phyloP scores from a whole-genome alignment of 169 alveolate genomes.

The Cryptosporidium ryanae region DNA sequence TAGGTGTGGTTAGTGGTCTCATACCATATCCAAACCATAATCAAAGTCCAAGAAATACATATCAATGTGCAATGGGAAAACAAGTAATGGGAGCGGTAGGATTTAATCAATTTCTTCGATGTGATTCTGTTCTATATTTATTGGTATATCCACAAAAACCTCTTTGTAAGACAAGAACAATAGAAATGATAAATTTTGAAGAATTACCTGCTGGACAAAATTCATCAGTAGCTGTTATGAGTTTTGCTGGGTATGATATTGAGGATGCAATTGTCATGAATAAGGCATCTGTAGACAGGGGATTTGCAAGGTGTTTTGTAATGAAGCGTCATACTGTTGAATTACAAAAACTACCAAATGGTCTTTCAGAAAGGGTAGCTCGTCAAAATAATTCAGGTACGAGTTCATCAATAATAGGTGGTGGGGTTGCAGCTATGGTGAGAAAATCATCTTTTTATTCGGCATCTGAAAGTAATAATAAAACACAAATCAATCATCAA shows the following conservation, averaged over 20 bases:
- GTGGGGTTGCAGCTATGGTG: background rate
- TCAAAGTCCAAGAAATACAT: conserved; percentile 99
- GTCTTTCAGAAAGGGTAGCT: conserved; percentile 81
- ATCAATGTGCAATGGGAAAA: conserved; percentile 99
- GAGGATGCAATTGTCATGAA: conserved; percentile 99
- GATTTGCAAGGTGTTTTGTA: conserved; percentile 94
- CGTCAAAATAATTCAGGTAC: background rate
- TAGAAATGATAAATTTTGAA: conserved; percentile 95
- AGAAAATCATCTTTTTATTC: conserved; percentile 10
- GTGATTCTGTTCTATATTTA: conserved; percentile 93
- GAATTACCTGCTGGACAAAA: conserved; percentile 99
- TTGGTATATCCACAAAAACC: conserved; percentile 98
- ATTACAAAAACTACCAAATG: conserved; percentile 83
- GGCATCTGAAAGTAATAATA: background rate
- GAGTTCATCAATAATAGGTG: background rate
- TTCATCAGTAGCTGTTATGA: conserved; percentile 99
- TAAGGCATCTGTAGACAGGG: conserved; percentile 98
- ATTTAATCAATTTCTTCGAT: conserved; percentile 86
- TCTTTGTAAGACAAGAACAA: conserved; percentile 95
- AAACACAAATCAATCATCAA: conserved; percentile 80
- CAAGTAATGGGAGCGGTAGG: conserved; percentile 99
- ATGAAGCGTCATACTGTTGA: conserved; percentile 84
- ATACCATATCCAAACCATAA: conserved; percentile 99
- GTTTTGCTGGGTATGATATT: conserved; percentile 99
- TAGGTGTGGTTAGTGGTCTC: conserved; percentile 99